These are phyloP conservation scores for Populus euphratica DNA, from an alignment of 345 rosid species.

Conservation along the genomic window DNA sequence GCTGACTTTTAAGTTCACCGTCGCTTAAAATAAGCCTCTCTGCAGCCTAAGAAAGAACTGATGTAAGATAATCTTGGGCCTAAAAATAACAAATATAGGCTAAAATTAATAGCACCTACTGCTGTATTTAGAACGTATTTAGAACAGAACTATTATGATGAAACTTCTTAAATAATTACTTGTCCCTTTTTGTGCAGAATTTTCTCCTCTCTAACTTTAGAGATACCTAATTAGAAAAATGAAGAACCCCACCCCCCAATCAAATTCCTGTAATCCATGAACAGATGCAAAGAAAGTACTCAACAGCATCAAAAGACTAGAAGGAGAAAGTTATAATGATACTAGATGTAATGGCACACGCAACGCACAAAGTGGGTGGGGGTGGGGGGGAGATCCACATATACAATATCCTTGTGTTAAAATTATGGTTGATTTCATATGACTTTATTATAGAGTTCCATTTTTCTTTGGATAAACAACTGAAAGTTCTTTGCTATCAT, in stretches of 20 bases:
- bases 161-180: not conserved
- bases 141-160: not conserved
- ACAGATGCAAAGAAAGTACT: not conserved
- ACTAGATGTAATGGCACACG: no score
- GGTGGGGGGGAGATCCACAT: no score
- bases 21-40: conserved; percentile 60
- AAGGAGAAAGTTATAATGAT: not conserved
- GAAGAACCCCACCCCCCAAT: no score
- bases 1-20: conserved; percentile 56
- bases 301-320: not conserved
- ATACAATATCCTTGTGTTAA: no score
- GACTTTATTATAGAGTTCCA: no score
- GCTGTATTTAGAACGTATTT: not conserved
- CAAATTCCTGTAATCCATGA: not conserved
- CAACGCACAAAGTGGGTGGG: no score
- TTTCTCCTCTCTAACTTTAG: not conserved
- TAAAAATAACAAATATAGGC: not conserved
- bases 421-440: no score
- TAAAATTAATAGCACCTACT: not conserved
- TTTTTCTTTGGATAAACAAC: no score
- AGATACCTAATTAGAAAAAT: no score
- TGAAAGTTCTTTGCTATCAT: no score
- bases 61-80: conserved; percentile 7
- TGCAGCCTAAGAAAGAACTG: conserved; percentile 65
- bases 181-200: not conserved